Conservation (phyloP, 768 basidiomycete genomes). For the Mycena albidolilacea region DNA sequence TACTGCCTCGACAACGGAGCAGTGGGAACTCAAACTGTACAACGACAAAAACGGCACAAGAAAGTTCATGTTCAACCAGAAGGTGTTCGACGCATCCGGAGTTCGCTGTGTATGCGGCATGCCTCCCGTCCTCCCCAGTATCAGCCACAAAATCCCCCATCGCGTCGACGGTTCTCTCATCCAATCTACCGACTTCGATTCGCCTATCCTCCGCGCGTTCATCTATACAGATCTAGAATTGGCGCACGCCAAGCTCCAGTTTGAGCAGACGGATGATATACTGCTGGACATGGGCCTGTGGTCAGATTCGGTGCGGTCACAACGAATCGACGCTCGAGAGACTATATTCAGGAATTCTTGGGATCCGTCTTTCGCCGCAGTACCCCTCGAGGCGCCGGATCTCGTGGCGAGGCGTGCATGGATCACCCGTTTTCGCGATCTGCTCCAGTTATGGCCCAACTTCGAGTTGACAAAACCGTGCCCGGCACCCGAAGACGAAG, state of each 20-base stretch:
- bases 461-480: neutral
- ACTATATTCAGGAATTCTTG: conserved; percentile 24
- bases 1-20: conserved; percentile 7
- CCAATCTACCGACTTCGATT: conserved; percentile 24
- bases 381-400: conserved; percentile 23
- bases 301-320: neutral
- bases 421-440: conserved; percentile 19
- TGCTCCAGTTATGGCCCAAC: conserved; percentile 29
- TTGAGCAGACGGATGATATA: conserved; percentile 33
- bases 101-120: conserved; percentile 17
- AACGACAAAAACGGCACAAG: conserved; percentile 4
- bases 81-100: conserved; percentile 4
- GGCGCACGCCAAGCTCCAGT: conserved; percentile 32
- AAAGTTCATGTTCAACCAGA: conserved; percentile 2
- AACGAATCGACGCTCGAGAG: conserved; percentile 9
- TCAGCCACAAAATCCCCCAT: conserved; percentile 10
- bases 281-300: conserved; percentile 2
- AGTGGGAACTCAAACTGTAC: conserved; percentile 34
- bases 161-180: conserved; percentile 27
- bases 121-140: conserved; percentile 5
- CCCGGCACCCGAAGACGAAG: neutral
- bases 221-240: conserved; percentile 26
- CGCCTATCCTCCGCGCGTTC: conserved; percentile 28
- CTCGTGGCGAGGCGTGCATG: conserved; percentile 10
- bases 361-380: conserved; percentile 22